Conservation (phyloP, 2,329 filamentous ascomycete genomes). For the Tolypocladium guangdongense region DNA sequence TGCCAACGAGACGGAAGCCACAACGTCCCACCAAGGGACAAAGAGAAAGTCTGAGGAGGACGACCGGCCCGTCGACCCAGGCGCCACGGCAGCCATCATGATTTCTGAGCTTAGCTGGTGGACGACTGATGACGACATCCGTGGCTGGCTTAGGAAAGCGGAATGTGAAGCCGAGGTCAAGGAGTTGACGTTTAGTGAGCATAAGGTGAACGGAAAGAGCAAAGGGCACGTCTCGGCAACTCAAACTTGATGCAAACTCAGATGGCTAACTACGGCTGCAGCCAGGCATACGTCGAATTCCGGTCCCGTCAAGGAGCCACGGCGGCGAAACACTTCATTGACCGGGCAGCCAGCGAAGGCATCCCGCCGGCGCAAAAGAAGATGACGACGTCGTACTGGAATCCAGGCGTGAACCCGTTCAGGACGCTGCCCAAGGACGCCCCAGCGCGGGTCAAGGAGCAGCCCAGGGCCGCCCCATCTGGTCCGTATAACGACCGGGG, state of each 20-base stretch:
- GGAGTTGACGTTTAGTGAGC: conserved; percentile 93
- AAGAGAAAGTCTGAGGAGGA: conserved; percentile 52
- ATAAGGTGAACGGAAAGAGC: conserved; percentile 98
- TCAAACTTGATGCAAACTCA: background rate
- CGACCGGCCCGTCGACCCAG: conserved; percentile 46
- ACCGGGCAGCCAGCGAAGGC: conserved; percentile 45
- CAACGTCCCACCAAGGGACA: conserved; percentile 31
- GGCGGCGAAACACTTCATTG: conserved; percentile 72
- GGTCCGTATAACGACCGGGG: conserved; percentile 36
- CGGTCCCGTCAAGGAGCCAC: conserved; percentile 73
- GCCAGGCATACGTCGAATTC: conserved; percentile 78
- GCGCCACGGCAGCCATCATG: conserved; percentile 61
- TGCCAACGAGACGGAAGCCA: conserved; percentile 11
- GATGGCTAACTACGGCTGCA: conserved; percentile 13
- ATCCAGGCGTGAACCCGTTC: conserved; percentile 74
- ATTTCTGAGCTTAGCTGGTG: conserved; percentile 93
- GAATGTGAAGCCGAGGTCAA: conserved; percentile 74
- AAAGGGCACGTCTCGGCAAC: conserved; percentile 60
- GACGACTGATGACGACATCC: conserved; percentile 90
- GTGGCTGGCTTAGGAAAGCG: conserved; percentile 74
- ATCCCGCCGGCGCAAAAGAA: conserved; percentile 53
- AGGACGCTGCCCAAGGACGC: conserved; percentile 84
- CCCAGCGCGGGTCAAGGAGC: conserved; percentile 50
- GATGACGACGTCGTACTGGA: conserved; percentile 63
- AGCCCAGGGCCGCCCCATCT: conserved; percentile 41